Base-by-base conservation (phyloP, 192 early-diverging fungal genomes). In the Umbelopsis isabellina region DNA sequence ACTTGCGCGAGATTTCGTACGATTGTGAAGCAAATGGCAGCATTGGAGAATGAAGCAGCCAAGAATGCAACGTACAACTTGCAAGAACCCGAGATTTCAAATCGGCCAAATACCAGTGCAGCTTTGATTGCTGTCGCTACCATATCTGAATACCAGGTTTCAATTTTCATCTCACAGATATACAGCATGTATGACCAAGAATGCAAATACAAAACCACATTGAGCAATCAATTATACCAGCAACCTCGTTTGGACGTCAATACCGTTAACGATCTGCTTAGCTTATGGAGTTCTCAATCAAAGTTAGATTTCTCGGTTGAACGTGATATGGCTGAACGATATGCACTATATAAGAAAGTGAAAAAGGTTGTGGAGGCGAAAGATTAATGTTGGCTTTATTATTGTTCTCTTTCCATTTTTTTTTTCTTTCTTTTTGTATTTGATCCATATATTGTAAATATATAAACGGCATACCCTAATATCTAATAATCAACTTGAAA, bases 401-500 rank as follows among this genome's bases (percentile, higher is more conserved):
- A 30, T 30, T 30, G 3, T 2, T 30, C 27, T 30, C 27, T 30
- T 30, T n/a, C n/a, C n/a, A n/a, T n/a, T n/a, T n/a, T n/a, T n/a
- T n/a, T n/a, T n/a, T n/a, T n/a, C n/a, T n/a, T n/a, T n/a, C n/a
- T n/a, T n/a, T n/a, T 30, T 30, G 27, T 30, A 30, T 30, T 30
- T 30, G 33, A 20, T 23, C 13, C 37, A 41, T 8, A 44, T 15
- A 35, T 52, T 18, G 46, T 22, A 46, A 22, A 45, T 22, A 41
- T 45, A 67, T 33, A 67, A 61, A 35, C 8, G 3, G 11, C 18
- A 37, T 30, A 53, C 12, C 12, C 35, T 25, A 33, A 10, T 49
- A 30, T 44, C 18, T 65, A 47, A 50, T 79, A 73, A 8, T 47
- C 67, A 67, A 85, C 67, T 44, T 82, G 79, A 49, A 89, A 90